Conservation (phyloP, 768 basidiomycete species). For the Collybia nuda region DNA sequence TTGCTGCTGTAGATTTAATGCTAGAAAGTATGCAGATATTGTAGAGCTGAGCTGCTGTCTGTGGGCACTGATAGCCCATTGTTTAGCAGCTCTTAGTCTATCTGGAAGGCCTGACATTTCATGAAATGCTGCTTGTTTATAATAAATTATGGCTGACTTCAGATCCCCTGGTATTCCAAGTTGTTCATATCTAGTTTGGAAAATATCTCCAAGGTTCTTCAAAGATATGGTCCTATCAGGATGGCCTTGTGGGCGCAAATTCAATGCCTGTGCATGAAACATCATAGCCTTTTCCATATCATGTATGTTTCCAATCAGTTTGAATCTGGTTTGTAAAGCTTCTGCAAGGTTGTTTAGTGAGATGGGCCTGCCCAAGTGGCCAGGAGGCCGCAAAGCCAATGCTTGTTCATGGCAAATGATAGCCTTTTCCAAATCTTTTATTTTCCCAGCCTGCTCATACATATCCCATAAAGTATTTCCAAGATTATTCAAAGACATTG, state of each 20-base stretch:
- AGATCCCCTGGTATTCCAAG: slow-evolving; percentile 4
- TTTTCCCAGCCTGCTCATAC: neutral
- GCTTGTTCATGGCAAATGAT: neutral
- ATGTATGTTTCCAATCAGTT: slow-evolving; percentile 1
- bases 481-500: neutral
- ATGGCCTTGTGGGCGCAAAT: slow-evolving; percentile 15
- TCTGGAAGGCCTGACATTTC: neutral
- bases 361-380: neutral
- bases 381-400: neutral
- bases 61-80: neutral
- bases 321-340: neutral
- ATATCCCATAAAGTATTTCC: neutral
- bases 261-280: neutral
- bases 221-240: slow-evolving; percentile 13
- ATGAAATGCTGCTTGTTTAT: neutral
- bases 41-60: neutral
- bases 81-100: neutral
- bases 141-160: neutral
- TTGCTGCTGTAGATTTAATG: neutral
- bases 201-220: slow-evolving; percentile 25
- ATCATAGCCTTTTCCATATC: slow-evolving; percentile 7
- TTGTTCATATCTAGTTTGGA: slow-evolving; percentile 23
- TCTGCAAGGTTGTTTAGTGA: neutral
- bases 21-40: neutral
- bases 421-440: neutral